Percentiles rank a stretch among this genome's conserved stretches.
Conservation (phyloP, 2,329 filamentous ascomycete genomes). For the Ilyonectria robusta region DNA sequence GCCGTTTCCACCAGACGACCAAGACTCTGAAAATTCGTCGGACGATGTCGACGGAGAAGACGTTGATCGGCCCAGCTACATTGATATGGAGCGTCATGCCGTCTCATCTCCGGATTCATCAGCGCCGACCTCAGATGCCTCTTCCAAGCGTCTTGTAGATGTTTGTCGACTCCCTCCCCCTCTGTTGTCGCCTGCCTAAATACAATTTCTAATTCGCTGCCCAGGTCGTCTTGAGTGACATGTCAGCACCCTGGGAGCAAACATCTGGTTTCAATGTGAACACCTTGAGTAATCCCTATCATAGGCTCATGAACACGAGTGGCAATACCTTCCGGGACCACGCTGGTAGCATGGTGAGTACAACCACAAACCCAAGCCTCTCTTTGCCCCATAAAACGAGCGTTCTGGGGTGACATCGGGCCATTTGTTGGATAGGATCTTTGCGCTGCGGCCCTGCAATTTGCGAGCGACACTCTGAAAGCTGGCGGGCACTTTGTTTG, state of each 20-base stretch:
- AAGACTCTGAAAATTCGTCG: slow-evolving; percentile 14
- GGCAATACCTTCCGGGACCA: slow-evolving; percentile 90
- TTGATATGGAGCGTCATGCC: slow-evolving; percentile 72
- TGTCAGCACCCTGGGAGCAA: slow-evolving; percentile 97
- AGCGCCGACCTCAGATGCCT: slow-evolving; percentile 29
- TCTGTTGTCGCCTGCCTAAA: neutral
- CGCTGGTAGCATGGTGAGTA: slow-evolving; percentile 90
- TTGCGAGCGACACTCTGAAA: slow-evolving; percentile 87
- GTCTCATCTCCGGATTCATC: slow-evolving; percentile 9
- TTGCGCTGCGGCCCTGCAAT: slow-evolving; percentile 86
- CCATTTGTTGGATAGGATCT: slow-evolving; percentile 75
- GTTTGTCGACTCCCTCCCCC: slow-evolving; percentile 54
- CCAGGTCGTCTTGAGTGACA: slow-evolving; percentile 94
- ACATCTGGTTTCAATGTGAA: slow-evolving; percentile 84
- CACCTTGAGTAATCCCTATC: slow-evolving; percentile 95
- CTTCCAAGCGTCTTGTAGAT: slow-evolving; percentile 74
- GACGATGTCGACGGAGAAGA: slow-evolving; percentile 43
- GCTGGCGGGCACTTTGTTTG: slow-evolving; percentile 92
- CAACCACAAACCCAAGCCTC: neutral
- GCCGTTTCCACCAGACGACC: slow-evolving; percentile 18
- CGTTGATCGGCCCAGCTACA: slow-evolving; percentile 69
- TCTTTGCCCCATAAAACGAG: neutral
- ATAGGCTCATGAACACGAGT: slow-evolving; percentile 99
- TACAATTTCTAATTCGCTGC: slow-evolving; percentile 31
- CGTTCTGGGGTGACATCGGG: slow-evolving; percentile 18